Evolutionary conservation across 2,329 filamentous ascomycete species (phyloP).

Genomic region (Alternaria sp.): DNA sequence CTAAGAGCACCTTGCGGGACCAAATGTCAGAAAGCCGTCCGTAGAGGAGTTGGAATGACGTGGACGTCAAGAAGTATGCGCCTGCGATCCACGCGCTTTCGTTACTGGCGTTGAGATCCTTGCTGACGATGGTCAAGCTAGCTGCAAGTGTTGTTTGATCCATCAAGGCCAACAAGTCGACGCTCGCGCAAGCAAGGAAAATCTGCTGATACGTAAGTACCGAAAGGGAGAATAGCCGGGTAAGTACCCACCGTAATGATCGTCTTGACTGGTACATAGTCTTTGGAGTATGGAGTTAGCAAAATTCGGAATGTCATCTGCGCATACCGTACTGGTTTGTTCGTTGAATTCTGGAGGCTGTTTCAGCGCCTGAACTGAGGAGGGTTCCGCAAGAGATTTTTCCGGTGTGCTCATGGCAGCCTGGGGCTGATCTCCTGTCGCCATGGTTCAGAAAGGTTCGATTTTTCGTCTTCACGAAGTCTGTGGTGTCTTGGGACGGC

Average conservation of each 20-base stretch:
- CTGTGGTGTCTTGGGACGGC: not conserved
- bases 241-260: slow-evolving; percentile 22
- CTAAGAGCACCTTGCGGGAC: slow-evolving; percentile 56
- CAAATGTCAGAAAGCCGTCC: slow-evolving; percentile 68
- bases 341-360: slow-evolving; percentile 23
- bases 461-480: not conserved
- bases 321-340: slow-evolving; percentile 18
- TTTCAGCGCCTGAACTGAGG: not conserved
- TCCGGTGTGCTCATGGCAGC: not conserved
- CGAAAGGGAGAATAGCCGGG: not conserved
- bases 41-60: slow-evolving; percentile 70
- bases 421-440: not conserved
- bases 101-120: slow-evolving; percentile 48
- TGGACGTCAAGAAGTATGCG: slow-evolving; percentile 63
- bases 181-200: slow-evolving; percentile 31
- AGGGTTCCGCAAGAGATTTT: not conserved
- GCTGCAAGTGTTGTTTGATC: slow-evolving; percentile 33
- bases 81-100: slow-evolving; percentile 65
- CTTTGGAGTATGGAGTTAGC: not conserved
- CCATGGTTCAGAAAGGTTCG: not conserved
- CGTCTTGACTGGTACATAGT: slow-evolving; percentile 28
- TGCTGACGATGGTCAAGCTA: slow-evolving; percentile 26
- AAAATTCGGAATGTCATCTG: not conserved
- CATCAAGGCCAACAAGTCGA: slow-evolving; percentile 29
- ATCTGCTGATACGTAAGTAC: slow-evolving; percentile 17